Conservation (phyloP, 2,329 filamentous ascomycete species). For the Tothia fuscella region DNA sequence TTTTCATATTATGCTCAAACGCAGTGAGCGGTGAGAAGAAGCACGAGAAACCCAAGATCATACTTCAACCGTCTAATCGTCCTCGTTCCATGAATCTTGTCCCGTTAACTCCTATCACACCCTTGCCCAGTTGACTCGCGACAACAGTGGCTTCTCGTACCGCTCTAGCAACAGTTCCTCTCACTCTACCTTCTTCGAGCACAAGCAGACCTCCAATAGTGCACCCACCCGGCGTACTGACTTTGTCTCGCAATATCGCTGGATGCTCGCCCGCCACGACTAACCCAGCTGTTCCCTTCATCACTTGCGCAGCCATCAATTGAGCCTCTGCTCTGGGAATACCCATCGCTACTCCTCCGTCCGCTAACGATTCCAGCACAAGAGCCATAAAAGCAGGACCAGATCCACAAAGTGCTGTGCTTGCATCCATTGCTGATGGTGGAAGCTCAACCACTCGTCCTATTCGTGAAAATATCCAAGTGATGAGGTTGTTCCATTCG, state of each 20-base stretch:
- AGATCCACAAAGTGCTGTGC: slow-evolving; percentile 61
- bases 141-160: slow-evolving; percentile 60
- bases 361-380: slow-evolving; percentile 62
- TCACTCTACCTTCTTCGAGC: slow-evolving; percentile 59
- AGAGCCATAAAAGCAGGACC: slow-evolving; percentile 67
- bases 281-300: slow-evolving; percentile 59
- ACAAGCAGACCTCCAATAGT: slow-evolving; percentile 64
- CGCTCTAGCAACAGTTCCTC: slow-evolving; percentile 54
- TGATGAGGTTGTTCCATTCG: slow-evolving; percentile 45
- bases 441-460: slow-evolving; percentile 60
- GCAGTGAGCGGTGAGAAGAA: no score
- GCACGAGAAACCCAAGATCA: no score
- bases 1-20: no score
- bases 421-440: slow-evolving; percentile 56
- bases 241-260: slow-evolving; percentile 60
- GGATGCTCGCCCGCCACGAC: slow-evolving; percentile 64
- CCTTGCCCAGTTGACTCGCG: slow-evolving; percentile 48
- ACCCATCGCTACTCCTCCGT: slow-evolving; percentile 70
- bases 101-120: slow-evolving; percentile 9
- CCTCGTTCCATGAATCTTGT: slow-evolving; percentile 8
- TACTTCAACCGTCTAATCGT: no score
- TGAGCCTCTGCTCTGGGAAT: slow-evolving; percentile 60
- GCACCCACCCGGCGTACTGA: slow-evolving; percentile 66
- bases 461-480: slow-evolving; percentile 66
- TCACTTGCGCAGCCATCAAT: slow-evolving; percentile 67